Conservation (phyloP, 176 grass and related monocot species). For the Oryza australiensis region DNA sequence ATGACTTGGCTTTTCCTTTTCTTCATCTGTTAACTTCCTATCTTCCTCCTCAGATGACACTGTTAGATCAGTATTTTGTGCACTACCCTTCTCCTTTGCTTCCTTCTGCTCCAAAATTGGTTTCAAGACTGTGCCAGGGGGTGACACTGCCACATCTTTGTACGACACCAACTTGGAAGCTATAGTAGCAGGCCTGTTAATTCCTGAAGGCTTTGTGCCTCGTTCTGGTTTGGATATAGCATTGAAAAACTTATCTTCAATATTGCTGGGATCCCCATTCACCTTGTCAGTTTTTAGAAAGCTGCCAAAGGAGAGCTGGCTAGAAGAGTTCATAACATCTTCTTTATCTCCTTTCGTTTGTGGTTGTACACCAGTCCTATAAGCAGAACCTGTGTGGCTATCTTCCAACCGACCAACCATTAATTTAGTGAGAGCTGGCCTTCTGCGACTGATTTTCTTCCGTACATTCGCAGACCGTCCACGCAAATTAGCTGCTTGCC, state of each 20-base stretch:
- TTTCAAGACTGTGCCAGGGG: conserved; percentile 83
- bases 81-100: conserved; percentile 45
- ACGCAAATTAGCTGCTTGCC: conserved; percentile 87
- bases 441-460: conserved; percentile 60
- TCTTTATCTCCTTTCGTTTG: conserved; percentile 40
- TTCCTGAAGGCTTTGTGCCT: conserved; percentile 31
- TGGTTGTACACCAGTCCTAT: conserved; percentile 38
- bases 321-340: conserved; percentile 40
- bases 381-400: conserved; percentile 39
- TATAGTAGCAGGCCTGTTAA: conserved; percentile 49
- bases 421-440: conserved; percentile 58
- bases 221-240: conserved; percentile 32
- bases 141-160: conserved; percentile 92
- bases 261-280: conserved; percentile 42
- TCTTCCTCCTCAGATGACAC: conserved; percentile 55
- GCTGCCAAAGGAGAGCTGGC: conserved; percentile 41
- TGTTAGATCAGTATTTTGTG: conserved; percentile 37
- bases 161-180: conserved; percentile 89
- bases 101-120: conserved; percentile 62
- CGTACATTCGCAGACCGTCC: conserved; percentile 59
- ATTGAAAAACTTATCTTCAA: conserved; percentile 36
- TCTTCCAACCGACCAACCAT: conserved; percentile 46
- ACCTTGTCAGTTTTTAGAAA: conserved; percentile 40
- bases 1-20: conserved; percentile 48
- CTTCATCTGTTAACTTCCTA: conserved; percentile 45